Evolutionary conservation across 208 protist species (phyloP), one percentile per base, ranked within the genome.

Genomic region (Spongospora subterranea): DNA sequence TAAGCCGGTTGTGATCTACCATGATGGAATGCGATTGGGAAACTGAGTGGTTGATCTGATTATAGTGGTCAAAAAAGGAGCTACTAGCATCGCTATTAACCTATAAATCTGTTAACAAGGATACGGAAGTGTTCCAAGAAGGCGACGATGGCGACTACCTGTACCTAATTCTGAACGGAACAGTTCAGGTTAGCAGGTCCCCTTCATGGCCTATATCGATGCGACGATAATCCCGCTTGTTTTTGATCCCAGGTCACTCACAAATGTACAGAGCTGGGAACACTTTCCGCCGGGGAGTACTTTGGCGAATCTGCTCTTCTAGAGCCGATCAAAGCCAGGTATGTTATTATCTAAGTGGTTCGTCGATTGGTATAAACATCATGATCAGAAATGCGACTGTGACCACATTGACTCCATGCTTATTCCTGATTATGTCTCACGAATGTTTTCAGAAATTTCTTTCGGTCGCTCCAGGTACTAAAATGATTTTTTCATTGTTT

Each of bases 151-250:
- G 71, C 71, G 71, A 82, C 40, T 35, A 82, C n/a, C n/a, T 82
- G n/a, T 82, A 82, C n/a, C n/a, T 82, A 45, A 82, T 82, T 43
- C n/a, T 82, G 71, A 82, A 82, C 71, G 71, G 71, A 35, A 82
- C 71, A 35, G 71, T 82, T n/a, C 71, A 82, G 71, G 71, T 82
- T 20, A 35, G 11, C 6, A 20, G 17, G 35, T 20, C 6, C 35
- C 35, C 71, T 6, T 43, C 11, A 20, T 45, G 6, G 6, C 71
- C n/a, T 43, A 35, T 43, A 35, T 40, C 71, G n/a, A n/a, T n/a
- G n/a, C n/a, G n/a, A n/a, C n/a, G n/a, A n/a, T n/a, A n/a, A n/a
- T n/a, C n/a, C 17, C 35, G n/a, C 17, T 82, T 35, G 71, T 39
- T 82, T 20, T 35, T 39, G 71, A 20, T 40, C n/a, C 6, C 6